These are phyloP conservation scores for Trichoderma sp. DNA, from an alignment of 2,329 filamentous ascomycete genomes.

Conservation along the genomic window DNA sequence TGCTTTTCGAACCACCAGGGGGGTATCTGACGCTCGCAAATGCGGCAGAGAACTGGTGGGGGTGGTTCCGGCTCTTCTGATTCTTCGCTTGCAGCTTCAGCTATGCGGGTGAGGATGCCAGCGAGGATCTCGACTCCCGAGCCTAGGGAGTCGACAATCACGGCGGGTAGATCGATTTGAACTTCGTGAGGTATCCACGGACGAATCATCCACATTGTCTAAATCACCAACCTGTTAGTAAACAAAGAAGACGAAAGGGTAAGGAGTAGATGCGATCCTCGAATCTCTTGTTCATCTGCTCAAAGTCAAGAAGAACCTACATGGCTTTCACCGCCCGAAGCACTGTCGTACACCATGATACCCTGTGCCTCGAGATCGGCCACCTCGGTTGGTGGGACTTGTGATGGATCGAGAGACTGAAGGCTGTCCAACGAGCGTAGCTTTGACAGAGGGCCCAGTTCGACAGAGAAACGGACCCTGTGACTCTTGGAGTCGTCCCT, in stretches of 20 bases:
- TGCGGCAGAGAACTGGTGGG: slow-evolving; percentile 88
- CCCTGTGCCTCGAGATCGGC: slow-evolving; percentile 92
- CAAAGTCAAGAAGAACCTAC: slow-evolving; percentile 44
- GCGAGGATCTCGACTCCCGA: slow-evolving; percentile 93
- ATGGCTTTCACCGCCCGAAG: slow-evolving; percentile 83
- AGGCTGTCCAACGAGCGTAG: slow-evolving; percentile 48
- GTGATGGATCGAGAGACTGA: slow-evolving; percentile 37
- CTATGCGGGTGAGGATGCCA: slow-evolving; percentile 84
- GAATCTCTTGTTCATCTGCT: neutral
- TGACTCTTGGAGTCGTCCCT: slow-evolving; percentile 91
- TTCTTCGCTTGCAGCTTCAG: slow-evolving; percentile 76
- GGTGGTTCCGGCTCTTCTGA: slow-evolving; percentile 75
- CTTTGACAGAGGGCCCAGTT: slow-evolving; percentile 66
- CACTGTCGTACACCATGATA: slow-evolving; percentile 94
- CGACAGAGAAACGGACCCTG: slow-evolving; percentile 76
- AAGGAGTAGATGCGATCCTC: neutral
- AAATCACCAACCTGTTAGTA: slow-evolving; percentile 14
- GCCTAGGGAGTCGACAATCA: slow-evolving; percentile 89
- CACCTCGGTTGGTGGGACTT: slow-evolving; percentile 38
- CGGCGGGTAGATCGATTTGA: slow-evolving; percentile 85
- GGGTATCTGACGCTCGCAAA: slow-evolving; percentile 94
- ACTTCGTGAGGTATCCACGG: slow-evolving; percentile 90
- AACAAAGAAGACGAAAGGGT: neutral
- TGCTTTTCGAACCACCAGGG: slow-evolving; percentile 99
- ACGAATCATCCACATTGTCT: slow-evolving; percentile 99